Base-by-base conservation (phyloP, 805 yeast genomes). In the Candida tibetensis region DNA sequence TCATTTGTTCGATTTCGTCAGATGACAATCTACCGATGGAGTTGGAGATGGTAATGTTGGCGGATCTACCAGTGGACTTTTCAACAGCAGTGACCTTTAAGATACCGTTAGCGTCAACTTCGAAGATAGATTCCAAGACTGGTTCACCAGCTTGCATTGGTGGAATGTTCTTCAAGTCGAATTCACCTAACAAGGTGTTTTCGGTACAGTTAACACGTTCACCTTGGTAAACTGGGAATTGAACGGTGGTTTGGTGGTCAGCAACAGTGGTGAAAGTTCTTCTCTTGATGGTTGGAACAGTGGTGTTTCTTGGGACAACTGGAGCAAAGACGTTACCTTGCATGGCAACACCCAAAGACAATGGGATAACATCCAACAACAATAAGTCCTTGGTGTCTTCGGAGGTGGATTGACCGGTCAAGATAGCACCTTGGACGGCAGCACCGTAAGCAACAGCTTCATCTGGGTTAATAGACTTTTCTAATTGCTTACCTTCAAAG, bases 391-490 rank as follows among this genome's bases (percentile, higher is more conserved):
- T 68, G 63, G 74, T 69, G 57, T 69, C 73, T 52, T 68, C 73
- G 35, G 70, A 64, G 42, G 74, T 69, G 47, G 71, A 65, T 60
- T 69, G 73, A 53, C 74, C 74, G 49, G 74, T 68, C 57, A 69
- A 67, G 64, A 69, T 68, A 52, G 74, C 74, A 68, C 73, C 74
- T 57, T 69, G 74, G 44, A 68, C 74, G 46, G 73, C 73, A 47
- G 73, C 74, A 67, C 74, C 74, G 63, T 68, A 69, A 49, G 74
- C 74, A 56, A 69, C 74, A 57, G 74, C 74, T 60, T 69, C 74
- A 64, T 69, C 74, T 39, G 74, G 74, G 71, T 69, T 69, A 50
- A 69, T 69, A 40, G 72, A 67, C 60, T 66, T 69, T 58, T 69
- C 72, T 55, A 68, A 67, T 58, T 67, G 71, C 61, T 69, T 69